phyloP scores from a whole-genome alignment of 306 rosid genomes.

The Trichosanthes truncata region DNA sequence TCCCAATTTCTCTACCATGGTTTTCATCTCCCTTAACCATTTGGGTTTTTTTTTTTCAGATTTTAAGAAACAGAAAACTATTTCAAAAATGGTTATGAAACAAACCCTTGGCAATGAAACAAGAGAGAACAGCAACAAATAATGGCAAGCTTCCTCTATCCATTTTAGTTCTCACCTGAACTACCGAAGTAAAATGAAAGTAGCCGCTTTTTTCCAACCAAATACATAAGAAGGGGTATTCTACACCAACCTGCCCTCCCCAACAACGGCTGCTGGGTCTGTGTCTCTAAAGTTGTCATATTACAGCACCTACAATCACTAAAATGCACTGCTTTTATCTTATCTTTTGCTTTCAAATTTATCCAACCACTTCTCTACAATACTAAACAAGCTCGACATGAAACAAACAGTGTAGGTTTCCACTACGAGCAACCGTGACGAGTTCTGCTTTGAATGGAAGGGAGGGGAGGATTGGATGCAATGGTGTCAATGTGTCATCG shows the following conservation, averaged over 20 bases:
- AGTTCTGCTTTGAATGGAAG: background rate
- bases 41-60: too few species aligned
- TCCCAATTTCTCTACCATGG: too few species aligned
- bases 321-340: background rate
- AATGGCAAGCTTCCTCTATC: background rate
- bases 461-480: background rate
- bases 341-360: background rate
- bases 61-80: background rate
- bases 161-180: background rate
- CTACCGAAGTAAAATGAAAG: background rate
- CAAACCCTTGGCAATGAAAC: background rate
- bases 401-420: background rate
- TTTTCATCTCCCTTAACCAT: too few species aligned
- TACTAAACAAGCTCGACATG: slow-evolving; percentile 2
- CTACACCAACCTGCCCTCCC: background rate
- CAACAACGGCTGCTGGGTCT: background rate
- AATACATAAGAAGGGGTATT: background rate
- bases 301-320: slow-evolving; percentile 1
- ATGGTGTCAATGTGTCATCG: background rate
- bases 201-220: background rate
- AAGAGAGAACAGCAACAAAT: background rate
- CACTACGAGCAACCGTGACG: background rate
- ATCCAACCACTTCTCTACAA: slow-evolving; percentile 3
- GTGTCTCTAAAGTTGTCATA: background rate
- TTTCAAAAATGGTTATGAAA: background rate